Base-by-base conservation (phyloP, 495 filamentous ascomycete species). In the Penicillium goetzii region DNA sequence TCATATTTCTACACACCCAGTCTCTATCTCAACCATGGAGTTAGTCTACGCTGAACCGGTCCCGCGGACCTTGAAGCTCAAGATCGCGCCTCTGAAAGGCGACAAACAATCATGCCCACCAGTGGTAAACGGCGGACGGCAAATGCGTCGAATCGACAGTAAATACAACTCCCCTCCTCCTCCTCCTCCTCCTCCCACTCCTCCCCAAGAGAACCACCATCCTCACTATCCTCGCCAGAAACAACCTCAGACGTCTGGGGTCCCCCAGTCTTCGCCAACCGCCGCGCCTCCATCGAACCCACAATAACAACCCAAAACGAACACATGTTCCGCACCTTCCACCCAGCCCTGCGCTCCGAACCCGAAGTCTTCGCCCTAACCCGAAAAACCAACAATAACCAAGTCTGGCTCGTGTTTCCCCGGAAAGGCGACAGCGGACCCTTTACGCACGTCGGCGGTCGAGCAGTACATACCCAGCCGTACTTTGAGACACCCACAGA, bases 101-200 rank as follows among this genome's bases (percentile, higher is more conserved):
- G 56, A 58, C 30, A 30, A 55, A n/a, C 32, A 33, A 55, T 33
- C 32, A n/a, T 21, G 30, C 28, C 52, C 52, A 12, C 52, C 52
- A 9, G 40, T 58, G 9, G 2, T 43, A 1, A 45, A 30, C 38
- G 56, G 56, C 3, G 34, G 40, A 28, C 38, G 56, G 1, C 21
- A 58, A 10, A 58, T 58, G 56, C 56, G 56, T 4, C 56, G 36
- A 7, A 58, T 58, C 8, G 36, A 28, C 36, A 30, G 56, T 58
- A 32, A 14, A 26, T 58, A 9, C 19, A 17, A 17, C 9, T 3
- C 47, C 4, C 14, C 25, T 12, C 34, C 17, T 7, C 25, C 52
- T 23, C 12, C 2, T 32, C 5, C 9, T 30, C 28, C 28, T 30
- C 28, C n/a, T n/a, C n/a, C n/a, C n/a, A n/a, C n/a, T n/a, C n/a